Percentiles rank a stretch among this genome's conserved stretches.
phyloP scores from a whole-genome alignment of 1,284 basidiomycete species.

The Acaromyces ingoldii region DNA sequence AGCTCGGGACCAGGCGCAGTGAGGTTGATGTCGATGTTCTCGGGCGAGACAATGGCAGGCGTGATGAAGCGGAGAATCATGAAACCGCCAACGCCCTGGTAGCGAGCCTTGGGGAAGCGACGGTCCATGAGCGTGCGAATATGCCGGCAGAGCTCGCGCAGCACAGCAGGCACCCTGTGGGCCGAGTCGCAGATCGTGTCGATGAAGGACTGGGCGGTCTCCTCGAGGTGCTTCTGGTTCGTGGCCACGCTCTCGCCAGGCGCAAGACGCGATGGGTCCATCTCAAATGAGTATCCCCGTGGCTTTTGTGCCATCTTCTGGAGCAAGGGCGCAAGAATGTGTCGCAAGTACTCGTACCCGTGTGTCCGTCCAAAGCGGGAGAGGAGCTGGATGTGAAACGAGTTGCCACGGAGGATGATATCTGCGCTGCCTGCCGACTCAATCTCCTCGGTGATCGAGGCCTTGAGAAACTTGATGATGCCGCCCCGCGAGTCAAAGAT shows the following conservation, averaged over 20 bases:
- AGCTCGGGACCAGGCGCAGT: constrained; percentile 34
- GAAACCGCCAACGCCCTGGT: constrained; percentile 45
- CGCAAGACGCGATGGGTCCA: constrained; percentile 34
- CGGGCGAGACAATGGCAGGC: constrained; percentile 41
- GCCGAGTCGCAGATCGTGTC: constrained; percentile 45
- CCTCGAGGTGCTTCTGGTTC: constrained; percentile 39
- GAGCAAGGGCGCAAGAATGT: constrained; percentile 42
- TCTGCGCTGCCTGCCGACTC: constrained; percentile 35
- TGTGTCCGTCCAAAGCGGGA: constrained; percentile 43
- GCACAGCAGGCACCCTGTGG: constrained; percentile 39
- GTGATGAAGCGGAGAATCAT: constrained; percentile 47
- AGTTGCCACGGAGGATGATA: constrained; percentile 47
- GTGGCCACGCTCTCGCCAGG: constrained; percentile 30
- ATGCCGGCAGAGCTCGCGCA: constrained; percentile 45
- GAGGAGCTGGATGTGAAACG: constrained; percentile 40
- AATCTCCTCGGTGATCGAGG: constrained; percentile 40
- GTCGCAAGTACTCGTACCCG: constrained; percentile 46
- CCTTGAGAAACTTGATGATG: constrained; percentile 39
- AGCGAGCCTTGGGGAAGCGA: constrained; percentile 40
- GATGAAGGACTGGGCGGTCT: constrained; percentile 44
- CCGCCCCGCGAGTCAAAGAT: constrained; percentile 44
- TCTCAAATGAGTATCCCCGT: constrained; percentile 43
- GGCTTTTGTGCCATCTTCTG: constrained; percentile 39
- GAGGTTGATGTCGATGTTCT: constrained; percentile 46
- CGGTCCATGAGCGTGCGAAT: constrained; percentile 39